Percentiles rank a stretch among this genome's conserved stretches.
These are phyloP conservation scores for Fusarium fracticaudum DNA, from an alignment of 2,329 filamentous ascomycete species.

Conservation along the genomic window DNA sequence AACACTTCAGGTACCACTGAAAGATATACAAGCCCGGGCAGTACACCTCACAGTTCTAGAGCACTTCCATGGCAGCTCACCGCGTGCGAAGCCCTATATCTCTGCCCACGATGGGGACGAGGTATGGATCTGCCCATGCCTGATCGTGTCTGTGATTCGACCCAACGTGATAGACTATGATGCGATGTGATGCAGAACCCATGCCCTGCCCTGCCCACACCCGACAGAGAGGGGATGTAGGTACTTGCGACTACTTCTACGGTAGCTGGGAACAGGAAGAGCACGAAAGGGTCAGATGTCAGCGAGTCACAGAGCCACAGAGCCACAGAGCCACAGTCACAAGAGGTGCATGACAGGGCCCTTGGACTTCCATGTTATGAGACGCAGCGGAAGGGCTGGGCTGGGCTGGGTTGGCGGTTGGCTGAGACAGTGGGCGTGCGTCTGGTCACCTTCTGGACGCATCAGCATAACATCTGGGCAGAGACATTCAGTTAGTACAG, in stretches of 20 bases:
- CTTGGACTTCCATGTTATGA: constrained; percentile 21
- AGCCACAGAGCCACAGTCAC: constrained; percentile 37
- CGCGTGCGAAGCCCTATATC: background rate
- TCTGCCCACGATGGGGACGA: background rate
- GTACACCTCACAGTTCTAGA: constrained; percentile 22
- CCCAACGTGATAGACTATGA: constrained; percentile 22
- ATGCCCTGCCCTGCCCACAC: constrained; percentile 11
- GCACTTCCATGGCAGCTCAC: background rate
- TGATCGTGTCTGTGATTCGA: background rate
- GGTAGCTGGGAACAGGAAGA: constrained; percentile 7
- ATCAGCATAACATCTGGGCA: constrained; percentile 10
- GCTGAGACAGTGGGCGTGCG: constrained; percentile 16
- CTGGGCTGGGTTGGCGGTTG: constrained; percentile 25
- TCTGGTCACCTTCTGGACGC: constrained; percentile 11
- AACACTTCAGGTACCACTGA: constrained; percentile 9
- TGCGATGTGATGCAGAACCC: constrained; percentile 26
- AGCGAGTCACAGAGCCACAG: constrained; percentile 36
- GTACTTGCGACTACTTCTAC: constrained; percentile 6
- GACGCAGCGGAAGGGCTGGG: constrained; percentile 17
- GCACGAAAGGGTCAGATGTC: constrained; percentile 35
- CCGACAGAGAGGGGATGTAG: constrained; percentile 1
- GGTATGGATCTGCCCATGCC: background rate
- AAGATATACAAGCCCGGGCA: background rate
- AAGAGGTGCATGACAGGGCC: constrained; percentile 25
- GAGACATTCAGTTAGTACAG: background rate